A percentile compares a stretch with the other conserved stretches of the same genome.
These are phyloP conservation scores for Murraya koenigii DNA, from an alignment of 345 rosid species.

Conservation along the genomic window DNA sequence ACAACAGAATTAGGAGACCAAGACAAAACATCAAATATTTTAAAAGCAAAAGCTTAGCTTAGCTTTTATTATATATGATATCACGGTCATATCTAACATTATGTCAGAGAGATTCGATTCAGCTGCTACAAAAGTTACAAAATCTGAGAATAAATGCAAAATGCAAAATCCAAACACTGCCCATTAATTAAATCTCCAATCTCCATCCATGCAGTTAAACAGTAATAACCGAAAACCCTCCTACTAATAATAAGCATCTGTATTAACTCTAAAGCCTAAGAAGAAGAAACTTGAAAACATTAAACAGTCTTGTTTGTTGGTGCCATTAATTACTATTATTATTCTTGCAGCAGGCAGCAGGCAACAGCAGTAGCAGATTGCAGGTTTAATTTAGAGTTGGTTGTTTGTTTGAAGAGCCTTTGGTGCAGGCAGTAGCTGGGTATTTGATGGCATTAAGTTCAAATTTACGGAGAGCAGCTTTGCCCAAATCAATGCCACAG, in stretches of 20 bases:
- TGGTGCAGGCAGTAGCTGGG: conserved; percentile 38
- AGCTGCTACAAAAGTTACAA: not conserved
- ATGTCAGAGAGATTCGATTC: conserved; percentile 15
- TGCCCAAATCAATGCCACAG: conserved; percentile 76
- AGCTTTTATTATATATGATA: not conserved
- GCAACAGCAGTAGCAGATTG: too few species aligned
- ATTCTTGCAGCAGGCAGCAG: too few species aligned
- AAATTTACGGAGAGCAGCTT: conserved; percentile 76
- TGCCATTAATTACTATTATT: too few species aligned
- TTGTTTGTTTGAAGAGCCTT: not conserved
- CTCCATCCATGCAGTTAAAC: not conserved
- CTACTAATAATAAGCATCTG: not conserved
- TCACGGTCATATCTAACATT: conserved; percentile 12
- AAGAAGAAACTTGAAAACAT: not conserved
- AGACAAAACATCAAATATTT: not conserved
- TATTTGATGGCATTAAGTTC: conserved; percentile 83
- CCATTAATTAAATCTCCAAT: not conserved
- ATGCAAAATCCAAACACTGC: not conserved
- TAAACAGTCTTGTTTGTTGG: not conserved
- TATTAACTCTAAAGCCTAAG: not conserved
- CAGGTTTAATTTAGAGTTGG: too few species aligned
- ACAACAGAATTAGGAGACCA: not conserved
- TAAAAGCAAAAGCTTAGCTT: not conserved
- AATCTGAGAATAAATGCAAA: not conserved
- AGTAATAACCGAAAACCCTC: not conserved